phyloP scores from a whole-genome alignment of 768 basidiomycete genomes.

The Mycena vulgaris region DNA sequence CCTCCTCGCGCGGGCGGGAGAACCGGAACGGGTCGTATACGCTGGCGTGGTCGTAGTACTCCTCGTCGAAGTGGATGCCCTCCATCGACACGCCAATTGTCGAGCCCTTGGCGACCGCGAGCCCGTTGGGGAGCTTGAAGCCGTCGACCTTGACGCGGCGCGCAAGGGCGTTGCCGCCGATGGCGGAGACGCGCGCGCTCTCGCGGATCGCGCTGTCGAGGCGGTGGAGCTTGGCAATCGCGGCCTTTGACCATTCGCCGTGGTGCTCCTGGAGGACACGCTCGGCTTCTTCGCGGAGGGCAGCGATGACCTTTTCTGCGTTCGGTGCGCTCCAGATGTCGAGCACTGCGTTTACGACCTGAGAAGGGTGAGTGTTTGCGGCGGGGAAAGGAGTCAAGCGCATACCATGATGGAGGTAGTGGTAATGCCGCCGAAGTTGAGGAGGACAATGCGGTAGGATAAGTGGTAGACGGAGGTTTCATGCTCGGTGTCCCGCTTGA shows the following conservation, averaged over 20 bases:
- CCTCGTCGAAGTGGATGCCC: constrained; percentile 35
- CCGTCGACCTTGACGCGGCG: constrained; percentile 21
- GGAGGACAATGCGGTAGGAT: constrained; percentile 33
- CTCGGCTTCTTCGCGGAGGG: constrained; percentile 32
- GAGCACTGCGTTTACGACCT: constrained; percentile 33
- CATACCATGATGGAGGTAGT: too few relatives aligned
- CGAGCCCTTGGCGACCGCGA: constrained; percentile 29
- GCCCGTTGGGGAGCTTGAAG: constrained; percentile 30
- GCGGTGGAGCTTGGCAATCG: constrained; percentile 24
- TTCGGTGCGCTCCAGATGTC: constrained; percentile 30
- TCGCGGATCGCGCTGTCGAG: constrained; percentile 39
- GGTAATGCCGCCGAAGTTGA: constrained; percentile 35
- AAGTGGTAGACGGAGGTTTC: constrained; percentile 31
- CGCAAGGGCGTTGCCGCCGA: constrained; percentile 31
- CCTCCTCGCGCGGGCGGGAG: constrained; percentile 28
- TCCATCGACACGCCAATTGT: constrained; percentile 33
- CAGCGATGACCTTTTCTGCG: not conserved
- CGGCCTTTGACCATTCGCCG: constrained; percentile 37
- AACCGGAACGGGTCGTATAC: constrained; percentile 36
- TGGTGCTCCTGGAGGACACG: constrained; percentile 24
- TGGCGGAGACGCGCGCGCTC: constrained; percentile 26
- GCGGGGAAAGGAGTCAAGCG: too few relatives aligned
- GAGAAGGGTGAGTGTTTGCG: too few relatives aligned
- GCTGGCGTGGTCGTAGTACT: constrained; percentile 13
- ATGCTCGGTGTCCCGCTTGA: constrained; percentile 32